These are phyloP conservation scores for Leccinum subtestaceum DNA, from an alignment of 768 basidiomycete species.

Conservation along the genomic window DNA sequence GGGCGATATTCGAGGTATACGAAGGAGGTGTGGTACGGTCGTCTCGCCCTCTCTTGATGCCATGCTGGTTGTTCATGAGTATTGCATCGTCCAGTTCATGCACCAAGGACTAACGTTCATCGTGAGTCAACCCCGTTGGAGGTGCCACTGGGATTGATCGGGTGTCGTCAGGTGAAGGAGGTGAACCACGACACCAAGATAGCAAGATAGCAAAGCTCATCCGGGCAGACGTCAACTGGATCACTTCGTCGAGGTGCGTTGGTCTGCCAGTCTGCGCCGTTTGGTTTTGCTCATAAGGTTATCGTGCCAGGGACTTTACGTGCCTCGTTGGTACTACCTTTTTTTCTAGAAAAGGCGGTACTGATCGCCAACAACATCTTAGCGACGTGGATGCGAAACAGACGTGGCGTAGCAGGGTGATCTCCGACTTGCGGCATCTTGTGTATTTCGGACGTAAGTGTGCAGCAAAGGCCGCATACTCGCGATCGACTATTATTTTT, in stretches of 20 bases:
- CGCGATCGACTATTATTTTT: neutral
- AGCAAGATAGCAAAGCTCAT: conserved; percentile 62
- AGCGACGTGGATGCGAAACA: conserved; percentile 78
- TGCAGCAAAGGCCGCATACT: neutral
- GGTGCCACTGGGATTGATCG: neutral
- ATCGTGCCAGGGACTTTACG: conserved; percentile 64
- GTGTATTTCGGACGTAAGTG: conserved; percentile 73
- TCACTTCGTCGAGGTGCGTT: conserved; percentile 63
- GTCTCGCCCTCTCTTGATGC: neutral
- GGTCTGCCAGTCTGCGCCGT: neutral
- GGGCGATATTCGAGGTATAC: conserved; percentile 77
- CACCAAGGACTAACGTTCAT: conserved; percentile 84
- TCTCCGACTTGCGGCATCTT: conserved; percentile 42
- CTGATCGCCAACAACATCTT: conserved; percentile 7
- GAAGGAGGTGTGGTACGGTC: conserved; percentile 77
- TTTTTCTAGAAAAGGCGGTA: neutral
- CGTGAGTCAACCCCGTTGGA: conserved; percentile 37
- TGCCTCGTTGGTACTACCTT: conserved; percentile 31
- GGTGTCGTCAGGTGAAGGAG: neutral
- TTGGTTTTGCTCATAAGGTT: neutral
- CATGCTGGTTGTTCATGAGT: conserved; percentile 2
- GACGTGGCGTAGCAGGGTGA: conserved; percentile 63
- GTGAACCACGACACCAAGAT: conserved; percentile 65
- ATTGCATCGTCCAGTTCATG: conserved; percentile 55
- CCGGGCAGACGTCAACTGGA: conserved; percentile 80